Evolutionary conservation across 1,284 basidiomycete species (phyloP).

Genomic region (Cutaneotrichosporon sp.): DNA sequence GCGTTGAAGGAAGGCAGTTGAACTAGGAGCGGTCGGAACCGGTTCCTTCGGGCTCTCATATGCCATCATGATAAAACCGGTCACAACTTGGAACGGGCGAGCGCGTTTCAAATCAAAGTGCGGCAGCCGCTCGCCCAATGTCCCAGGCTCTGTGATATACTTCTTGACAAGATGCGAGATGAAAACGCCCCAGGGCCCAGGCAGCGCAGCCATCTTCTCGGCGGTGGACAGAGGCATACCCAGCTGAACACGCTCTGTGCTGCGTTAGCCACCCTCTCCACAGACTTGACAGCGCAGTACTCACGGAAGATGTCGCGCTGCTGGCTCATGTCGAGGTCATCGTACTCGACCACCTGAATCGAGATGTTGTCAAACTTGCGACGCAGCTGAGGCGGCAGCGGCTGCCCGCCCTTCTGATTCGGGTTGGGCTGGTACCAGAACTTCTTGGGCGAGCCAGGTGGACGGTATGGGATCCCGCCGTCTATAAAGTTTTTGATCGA

Average conservation of each 20-base stretch:
- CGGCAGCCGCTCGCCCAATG: constrained; percentile 11
- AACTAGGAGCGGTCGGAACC: background rate
- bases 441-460: constrained; percentile 22
- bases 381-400: constrained; percentile 28
- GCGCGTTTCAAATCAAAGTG: constrained; percentile 25
- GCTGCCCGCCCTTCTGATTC: constrained; percentile 11
- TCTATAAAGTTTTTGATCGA: constrained; percentile 38
- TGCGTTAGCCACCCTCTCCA: constrained; percentile 2
- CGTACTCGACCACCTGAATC: constrained; percentile 33
- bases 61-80: constrained; percentile 22
- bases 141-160: constrained; percentile 24
- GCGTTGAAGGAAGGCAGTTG: constrained; percentile 17
- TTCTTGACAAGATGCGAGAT: constrained; percentile 29
- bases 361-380: constrained; percentile 34
- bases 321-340: constrained; percentile 26
- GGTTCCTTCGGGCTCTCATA: constrained; percentile 1
- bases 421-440: constrained; percentile 29
- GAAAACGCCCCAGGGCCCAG: constrained; percentile 33
- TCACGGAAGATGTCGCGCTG: constrained; percentile 48
- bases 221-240: constrained; percentile 41
- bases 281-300: constrained; percentile 1
- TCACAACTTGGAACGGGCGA: constrained; percentile 29
- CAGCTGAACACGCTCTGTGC: constrained; percentile 44
- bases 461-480: constrained; percentile 35
- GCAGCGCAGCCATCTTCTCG: constrained; percentile 41